Evolutionary conservation across 2,329 filamentous ascomycete species (phyloP).

Genomic region (Niveomyces coronatus): DNA sequence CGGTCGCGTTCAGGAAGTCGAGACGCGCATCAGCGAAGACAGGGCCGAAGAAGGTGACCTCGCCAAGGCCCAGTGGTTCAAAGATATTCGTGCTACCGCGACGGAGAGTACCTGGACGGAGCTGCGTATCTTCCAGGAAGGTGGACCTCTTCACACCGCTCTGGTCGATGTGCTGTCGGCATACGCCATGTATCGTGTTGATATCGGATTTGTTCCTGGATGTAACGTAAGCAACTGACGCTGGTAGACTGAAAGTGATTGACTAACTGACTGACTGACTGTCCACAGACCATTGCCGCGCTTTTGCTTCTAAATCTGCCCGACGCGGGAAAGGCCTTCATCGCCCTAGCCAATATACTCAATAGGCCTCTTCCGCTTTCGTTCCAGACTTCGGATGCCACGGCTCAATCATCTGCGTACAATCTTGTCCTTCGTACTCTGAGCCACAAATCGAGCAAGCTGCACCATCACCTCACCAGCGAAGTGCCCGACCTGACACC

Average conservation of each 20-base stretch:
- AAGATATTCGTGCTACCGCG: constrained; percentile 54
- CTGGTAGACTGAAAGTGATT: constrained; percentile 6
- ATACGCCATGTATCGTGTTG: constrained; percentile 72
- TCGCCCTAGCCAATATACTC: constrained; percentile 64
- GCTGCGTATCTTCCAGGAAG: constrained; percentile 59
- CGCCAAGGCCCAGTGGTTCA: constrained; percentile 49
- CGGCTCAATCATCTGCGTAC: constrained; percentile 60
- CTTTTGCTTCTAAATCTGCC: constrained; percentile 63
- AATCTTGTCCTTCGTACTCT: constrained; percentile 59
- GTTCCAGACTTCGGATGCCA: constrained; percentile 60
- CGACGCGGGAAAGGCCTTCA: constrained; percentile 53
- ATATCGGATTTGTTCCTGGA: constrained; percentile 67
- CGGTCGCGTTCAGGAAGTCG: constrained; percentile 52
- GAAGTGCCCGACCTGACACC: constrained; percentile 34
- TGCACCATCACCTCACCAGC: constrained; percentile 54
- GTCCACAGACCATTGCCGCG: constrained; percentile 57
- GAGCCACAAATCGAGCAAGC: constrained; percentile 48
- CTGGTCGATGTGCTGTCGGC: constrained; percentile 66
- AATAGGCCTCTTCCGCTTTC: constrained; percentile 66
- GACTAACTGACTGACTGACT: constrained; percentile 16
- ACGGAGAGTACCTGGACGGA: constrained; percentile 57
- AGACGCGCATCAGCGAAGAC: constrained; percentile 42
- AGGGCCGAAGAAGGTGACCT: constrained; percentile 44
- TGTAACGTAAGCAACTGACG: constrained; percentile 51
- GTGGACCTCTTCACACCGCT: constrained; percentile 54